Conservation (phyloP, 345 rosid genomes). For the Theobroma cacao region DNA sequence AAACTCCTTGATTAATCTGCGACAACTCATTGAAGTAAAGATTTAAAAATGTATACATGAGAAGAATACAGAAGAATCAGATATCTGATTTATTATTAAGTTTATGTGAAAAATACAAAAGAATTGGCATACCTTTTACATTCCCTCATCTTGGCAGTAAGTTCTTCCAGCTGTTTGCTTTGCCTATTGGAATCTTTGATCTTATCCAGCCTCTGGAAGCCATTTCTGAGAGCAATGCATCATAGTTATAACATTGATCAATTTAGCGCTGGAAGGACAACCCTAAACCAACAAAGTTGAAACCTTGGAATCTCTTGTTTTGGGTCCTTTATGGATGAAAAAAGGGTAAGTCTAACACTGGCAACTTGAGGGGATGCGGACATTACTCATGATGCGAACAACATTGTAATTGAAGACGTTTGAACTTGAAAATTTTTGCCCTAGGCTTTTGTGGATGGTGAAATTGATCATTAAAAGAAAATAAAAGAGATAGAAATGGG, state of each 20-base stretch:
- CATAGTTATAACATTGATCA: background rate
- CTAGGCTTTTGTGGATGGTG: no score
- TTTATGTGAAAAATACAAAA: background rate
- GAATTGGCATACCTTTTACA: slow-evolving; percentile 67
- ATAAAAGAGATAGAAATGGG: no score
- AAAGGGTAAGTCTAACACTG: background rate
- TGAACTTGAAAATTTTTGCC: background rate
- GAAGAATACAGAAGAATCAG: background rate
- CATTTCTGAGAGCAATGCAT: slow-evolving; percentile 63
- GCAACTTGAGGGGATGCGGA: background rate
- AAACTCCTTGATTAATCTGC: slow-evolving; percentile 87
- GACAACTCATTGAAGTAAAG: slow-evolving; percentile 15
- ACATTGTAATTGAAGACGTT: background rate
- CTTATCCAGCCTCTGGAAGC: slow-evolving; percentile 95
- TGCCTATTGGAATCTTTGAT: slow-evolving; percentile 87
- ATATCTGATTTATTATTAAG: background rate
- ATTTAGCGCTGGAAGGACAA: background rate
- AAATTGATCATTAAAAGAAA: no score
- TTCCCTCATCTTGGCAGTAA: slow-evolving; percentile 92
- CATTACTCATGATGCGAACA: no score
- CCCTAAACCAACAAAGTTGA: background rate
- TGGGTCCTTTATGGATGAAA: background rate
- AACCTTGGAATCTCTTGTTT: background rate
- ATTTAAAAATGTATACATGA: background rate
- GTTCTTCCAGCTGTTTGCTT: slow-evolving; percentile 97